A percentile compares a stretch with the other conserved stretches of the same genome.
phyloP scores from a whole-genome alignment of 1,284 basidiomycete species.

The Pseudozyma thailandica region DNA sequence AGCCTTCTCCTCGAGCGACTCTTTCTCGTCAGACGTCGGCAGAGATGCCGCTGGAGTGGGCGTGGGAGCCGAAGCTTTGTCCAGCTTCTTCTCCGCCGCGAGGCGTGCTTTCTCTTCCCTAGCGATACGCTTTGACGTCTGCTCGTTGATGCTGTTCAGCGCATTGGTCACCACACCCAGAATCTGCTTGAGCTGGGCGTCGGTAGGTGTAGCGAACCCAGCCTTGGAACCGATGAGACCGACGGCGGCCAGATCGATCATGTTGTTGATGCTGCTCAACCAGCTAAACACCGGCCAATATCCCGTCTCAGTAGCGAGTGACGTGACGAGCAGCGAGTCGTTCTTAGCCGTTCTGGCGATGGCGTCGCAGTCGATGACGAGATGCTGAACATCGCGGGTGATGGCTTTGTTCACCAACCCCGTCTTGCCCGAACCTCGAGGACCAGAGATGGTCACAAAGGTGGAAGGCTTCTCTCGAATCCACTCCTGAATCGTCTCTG shows the following conservation, averaged over 20 bases:
- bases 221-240: conserved; percentile 96
- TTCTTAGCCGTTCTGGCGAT: conserved; percentile 76
- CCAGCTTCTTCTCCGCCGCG: conserved; percentile 40
- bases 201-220: conserved; percentile 83
- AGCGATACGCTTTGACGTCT: conserved; percentile 53
- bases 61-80: conserved; percentile 3
- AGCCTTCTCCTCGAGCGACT: conserved; percentile 37
- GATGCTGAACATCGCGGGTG: conserved; percentile 66
- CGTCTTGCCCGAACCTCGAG: conserved; percentile 89
- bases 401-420: conserved; percentile 75
- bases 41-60: conserved; percentile 10
- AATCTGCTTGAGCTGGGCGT: conserved; percentile 83
- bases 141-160: conserved; percentile 75
- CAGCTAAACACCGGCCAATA: conserved; percentile 76
- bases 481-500: conserved; percentile 77
- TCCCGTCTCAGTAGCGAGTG: conserved; percentile 83
- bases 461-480: conserved; percentile 80
- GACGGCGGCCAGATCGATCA: conserved; percentile 91
- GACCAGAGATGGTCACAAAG: conserved; percentile 82
- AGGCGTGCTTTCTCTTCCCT: conserved; percentile 47
- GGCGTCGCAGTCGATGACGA: conserved; percentile 79
- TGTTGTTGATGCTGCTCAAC: conserved; percentile 82
- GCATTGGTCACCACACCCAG: conserved; percentile 82
- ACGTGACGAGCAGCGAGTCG: conserved; percentile 77
- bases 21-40: conserved; percentile 2